Conservation (phyloP, 306 rosid genomes). For the Astragalus glycyphyllos region DNA sequence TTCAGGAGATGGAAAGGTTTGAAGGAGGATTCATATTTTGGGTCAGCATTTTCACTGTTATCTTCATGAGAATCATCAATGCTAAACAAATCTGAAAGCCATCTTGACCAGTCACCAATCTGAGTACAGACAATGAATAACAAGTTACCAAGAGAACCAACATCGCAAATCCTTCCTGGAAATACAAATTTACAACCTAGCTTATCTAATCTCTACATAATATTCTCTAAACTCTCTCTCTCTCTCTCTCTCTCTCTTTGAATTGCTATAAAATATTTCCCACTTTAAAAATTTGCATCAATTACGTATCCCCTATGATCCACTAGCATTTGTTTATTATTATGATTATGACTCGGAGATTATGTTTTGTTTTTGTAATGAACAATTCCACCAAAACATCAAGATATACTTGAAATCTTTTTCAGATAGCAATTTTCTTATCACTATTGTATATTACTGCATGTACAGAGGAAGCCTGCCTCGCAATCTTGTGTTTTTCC, state of each 20-base stretch:
- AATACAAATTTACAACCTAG: background rate
- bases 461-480: slow-evolving; percentile 13
- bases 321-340: too few species aligned
- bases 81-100: slow-evolving; percentile 84
- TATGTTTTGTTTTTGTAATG: too few species aligned
- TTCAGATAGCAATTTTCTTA: background rate
- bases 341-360: too few species aligned
- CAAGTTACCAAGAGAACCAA: slow-evolving; percentile 34
- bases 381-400: background rate
- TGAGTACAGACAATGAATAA: slow-evolving; percentile 47
- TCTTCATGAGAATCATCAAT: slow-evolving; percentile 69
- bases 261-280: too few species aligned
- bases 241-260: too few species aligned
- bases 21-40: slow-evolving; percentile 58
- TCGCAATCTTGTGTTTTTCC: background rate
- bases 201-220: background rate
- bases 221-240: too few species aligned
- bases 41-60: slow-evolving; percentile 47
- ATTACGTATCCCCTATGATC: too few species aligned
- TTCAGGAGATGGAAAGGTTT: slow-evolving; percentile 79
- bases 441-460: slow-evolving; percentile 18
- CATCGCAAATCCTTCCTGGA: slow-evolving; percentile 35
- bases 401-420: slow-evolving; percentile 13
- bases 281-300: too few species aligned
- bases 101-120: slow-evolving; percentile 93